Base-by-base conservation (phyloP, 1,139 yeast genomes). In the Candida tropicalis region DNA sequence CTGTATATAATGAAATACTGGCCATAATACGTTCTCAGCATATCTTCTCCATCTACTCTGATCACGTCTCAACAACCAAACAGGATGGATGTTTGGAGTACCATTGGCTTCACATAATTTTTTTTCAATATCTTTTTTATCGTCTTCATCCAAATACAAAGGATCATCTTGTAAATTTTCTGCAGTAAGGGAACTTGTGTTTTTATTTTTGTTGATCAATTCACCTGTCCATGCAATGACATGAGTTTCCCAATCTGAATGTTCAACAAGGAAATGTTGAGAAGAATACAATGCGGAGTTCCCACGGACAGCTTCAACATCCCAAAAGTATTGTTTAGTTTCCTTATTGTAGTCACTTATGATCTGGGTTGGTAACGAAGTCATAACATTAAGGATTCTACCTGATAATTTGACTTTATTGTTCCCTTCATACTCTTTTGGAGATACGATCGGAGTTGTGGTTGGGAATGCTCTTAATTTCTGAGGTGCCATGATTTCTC, bases 191-290 rank as follows among this genome's bases (percentile, higher is more conserved):
- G 37, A 40, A 26, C 39, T 36, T 2, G 49, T 45, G 17, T 55
- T 52, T 20, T 58, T 62, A 26, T 45, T 46, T 44, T 68, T 65
- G 46, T 73, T 68, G 44, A 73, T 72, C 49, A 90, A 71, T 63
- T 90, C 98, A 22, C 99, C 99, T 0, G 97, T 87, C 99, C 99
- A 95, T 1, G 91, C 97, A 43, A 95, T 83, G 46, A 89, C 68
- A 51, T 89, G 87, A 38, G 91, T 84, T 52, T 89, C 95, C 95
- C 97, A 93, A 17, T 81, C 79, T 0, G 90, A 77, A 36, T 80
- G 81, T 40, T 82, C 78, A 41, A 75, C 75, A 45, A 93, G 68
- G 56, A 79, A 84, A 50, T 74, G 73, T 50, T 87, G 79, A 4
- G 95, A 82, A 6, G 96, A 82, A 58, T 85, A 85, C 40, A 91